A percentile compares a stretch with the other conserved stretches of the same genome.
Conservation (phyloP, 179 eudicot species). For the Beta macrorhiza region DNA sequence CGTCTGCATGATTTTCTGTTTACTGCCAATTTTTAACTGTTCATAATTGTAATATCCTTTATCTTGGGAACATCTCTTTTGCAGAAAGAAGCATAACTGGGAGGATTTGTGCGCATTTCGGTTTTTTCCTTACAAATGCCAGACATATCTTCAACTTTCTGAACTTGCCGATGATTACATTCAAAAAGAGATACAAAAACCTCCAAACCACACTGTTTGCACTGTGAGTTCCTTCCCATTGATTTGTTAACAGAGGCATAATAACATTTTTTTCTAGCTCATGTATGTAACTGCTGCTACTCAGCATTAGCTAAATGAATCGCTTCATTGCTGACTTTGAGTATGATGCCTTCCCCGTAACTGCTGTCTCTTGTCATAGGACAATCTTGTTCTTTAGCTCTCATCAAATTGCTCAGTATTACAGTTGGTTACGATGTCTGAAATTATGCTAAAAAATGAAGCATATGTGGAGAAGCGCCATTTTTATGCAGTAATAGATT, state of each 20-base stretch:
- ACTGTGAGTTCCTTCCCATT: slow-evolving; percentile 41
- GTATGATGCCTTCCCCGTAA: neutral
- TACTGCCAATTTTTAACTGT: neutral
- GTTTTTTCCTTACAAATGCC: slow-evolving; percentile 76
- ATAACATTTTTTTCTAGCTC: neutral
- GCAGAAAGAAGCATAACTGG: slow-evolving; percentile 73
- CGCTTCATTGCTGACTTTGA: neutral
- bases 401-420: neutral
- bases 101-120: slow-evolving; percentile 74
- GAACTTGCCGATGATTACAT: slow-evolving; percentile 82
- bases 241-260: neutral
- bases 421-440: neutral
- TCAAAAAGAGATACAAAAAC: slow-evolving; percentile 74
- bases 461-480: neutral
- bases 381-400: neutral
- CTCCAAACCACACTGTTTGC: slow-evolving; percentile 50
- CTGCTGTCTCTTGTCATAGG: neutral
- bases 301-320: neutral
- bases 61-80: slow-evolving; percentile 20
- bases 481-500: neutral
- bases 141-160: slow-evolving; percentile 66
- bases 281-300: neutral
- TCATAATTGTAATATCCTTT: neutral
- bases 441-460: neutral
- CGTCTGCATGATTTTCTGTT: neutral